These are phyloP conservation scores for Metarhizium guizhouense DNA, from an alignment of 2,329 filamentous ascomycete genomes.

Conservation along the genomic window DNA sequence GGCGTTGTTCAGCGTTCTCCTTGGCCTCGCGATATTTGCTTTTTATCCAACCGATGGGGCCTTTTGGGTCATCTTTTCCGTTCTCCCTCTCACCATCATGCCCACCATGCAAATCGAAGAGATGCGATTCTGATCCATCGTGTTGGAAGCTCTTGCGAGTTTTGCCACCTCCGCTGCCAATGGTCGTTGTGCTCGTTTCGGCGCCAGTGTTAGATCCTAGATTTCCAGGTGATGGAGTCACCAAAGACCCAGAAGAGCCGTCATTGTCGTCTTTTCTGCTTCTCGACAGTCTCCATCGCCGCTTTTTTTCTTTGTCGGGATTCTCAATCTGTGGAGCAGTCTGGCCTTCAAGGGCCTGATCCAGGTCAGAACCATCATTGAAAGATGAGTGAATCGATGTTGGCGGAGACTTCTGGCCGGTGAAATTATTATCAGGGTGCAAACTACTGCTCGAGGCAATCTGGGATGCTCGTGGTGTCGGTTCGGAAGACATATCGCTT, in stretches of 20 bases:
- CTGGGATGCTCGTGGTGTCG: constrained; percentile 38
- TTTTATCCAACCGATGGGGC: constrained; percentile 49
- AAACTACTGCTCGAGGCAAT: constrained; percentile 30
- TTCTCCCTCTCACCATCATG: constrained; percentile 29
- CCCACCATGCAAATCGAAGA: constrained; percentile 28
- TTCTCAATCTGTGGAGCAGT: constrained; percentile 26
- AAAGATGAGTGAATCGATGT: constrained; percentile 68
- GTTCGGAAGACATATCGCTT: constrained; percentile 31
- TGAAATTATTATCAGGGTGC: constrained; percentile 42
- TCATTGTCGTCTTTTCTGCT: constrained; percentile 47
- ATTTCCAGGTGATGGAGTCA: constrained; percentile 35
- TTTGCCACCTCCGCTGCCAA: constrained; percentile 51
- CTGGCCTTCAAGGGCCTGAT: constrained; percentile 55
- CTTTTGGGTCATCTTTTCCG: constrained; percentile 37
- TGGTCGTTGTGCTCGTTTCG: constrained; percentile 57
- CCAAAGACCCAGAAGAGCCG: constrained; percentile 27
- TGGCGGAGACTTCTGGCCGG: constrained; percentile 63
- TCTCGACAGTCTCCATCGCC: constrained; percentile 64
- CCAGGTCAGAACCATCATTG: constrained; percentile 75
- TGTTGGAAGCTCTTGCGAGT: constrained; percentile 41
- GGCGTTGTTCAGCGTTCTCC: constrained; percentile 44
- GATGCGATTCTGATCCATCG: constrained; percentile 38
- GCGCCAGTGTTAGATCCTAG: constrained; percentile 56
- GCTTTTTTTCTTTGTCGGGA: constrained; percentile 60
- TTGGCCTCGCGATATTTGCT: constrained; percentile 52